Base-by-base conservation (phyloP, 441 rosid species). In the Pelargonium citronellum region DNA sequence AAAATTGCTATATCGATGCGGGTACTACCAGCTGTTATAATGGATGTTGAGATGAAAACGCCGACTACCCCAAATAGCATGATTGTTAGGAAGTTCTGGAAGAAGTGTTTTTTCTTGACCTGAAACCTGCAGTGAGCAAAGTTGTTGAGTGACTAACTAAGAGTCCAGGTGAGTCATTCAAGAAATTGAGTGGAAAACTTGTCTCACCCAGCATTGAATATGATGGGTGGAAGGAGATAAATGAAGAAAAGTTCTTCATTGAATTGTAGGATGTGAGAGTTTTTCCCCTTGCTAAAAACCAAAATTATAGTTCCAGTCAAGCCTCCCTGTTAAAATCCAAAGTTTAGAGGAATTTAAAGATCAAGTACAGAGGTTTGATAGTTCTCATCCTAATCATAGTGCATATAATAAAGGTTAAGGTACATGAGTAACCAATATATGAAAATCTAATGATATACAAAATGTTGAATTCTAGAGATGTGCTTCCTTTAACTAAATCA, bases 151-250 rank as follows among this genome's bases (percentile, higher is more conserved):
- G 34, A 65, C 68, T 12, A 19, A 2, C 17, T 3, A 66, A 66
- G 0, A 15, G 13, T 41, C 19, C 13, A 66, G 7, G 7, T 24
- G 13, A 47, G 15, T 6, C 64, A 17, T 49, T 51, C 19, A 65
- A 66, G 65, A 43, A 30, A 2, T 6, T 24, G 64, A 41, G 67
- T 5, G 51, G 0, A 62, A 20, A 19, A 27, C 17, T 17, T 5
- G 22, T 7, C 76, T 70, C 78, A 93, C 98, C 98, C 98, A 44
- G 97, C 98, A 82, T 91, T 93, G 82, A 93, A 93, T 69, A 93
- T 93, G 16, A 93, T 93, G 0, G 98, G 98, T 15, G 98, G 97
- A 81, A 93, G 97, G 75, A 93, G 95, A 71, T 93, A 93, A 44
- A 93, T 82, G 76, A 93, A 93, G 91, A 93, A 93, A 69, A 91